These are phyloP conservation scores for Quercus variabilis DNA, from an alignment of 306 rosid species.

Conservation along the genomic window DNA sequence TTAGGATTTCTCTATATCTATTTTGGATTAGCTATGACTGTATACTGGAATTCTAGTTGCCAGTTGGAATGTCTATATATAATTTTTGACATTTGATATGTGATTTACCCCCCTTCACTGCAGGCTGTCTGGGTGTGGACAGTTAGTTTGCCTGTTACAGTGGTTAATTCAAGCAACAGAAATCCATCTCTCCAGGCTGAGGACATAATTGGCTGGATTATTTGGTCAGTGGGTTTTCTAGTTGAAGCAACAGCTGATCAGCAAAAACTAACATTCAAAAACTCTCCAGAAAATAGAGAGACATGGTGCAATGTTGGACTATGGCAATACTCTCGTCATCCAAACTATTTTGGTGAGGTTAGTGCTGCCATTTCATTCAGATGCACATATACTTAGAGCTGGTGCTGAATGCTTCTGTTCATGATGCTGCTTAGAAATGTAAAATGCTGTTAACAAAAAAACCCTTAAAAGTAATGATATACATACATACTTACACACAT, in stretches of 20 bases:
- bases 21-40: not conserved
- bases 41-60: not conserved
- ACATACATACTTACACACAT: too few relatives aligned
- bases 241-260: slow-evolving; percentile 87
- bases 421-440: not conserved
- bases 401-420: slow-evolving; percentile 1
- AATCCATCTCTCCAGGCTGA: slow-evolving; percentile 55
- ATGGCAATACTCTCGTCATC: slow-evolving; percentile 95
- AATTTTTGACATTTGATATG: slow-evolving; percentile 10
- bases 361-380: slow-evolving; percentile 28
- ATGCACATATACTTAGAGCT: slow-evolving; percentile 11
- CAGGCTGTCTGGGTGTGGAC: slow-evolving; percentile 99
- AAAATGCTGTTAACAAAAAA: not conserved
- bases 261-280: slow-evolving; percentile 70
- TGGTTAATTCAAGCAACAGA: slow-evolving; percentile 73
- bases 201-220: slow-evolving; percentile 81
- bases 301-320: slow-evolving; percentile 86
- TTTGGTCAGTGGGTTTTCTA: slow-evolving; percentile 72
- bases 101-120: slow-evolving; percentile 1
- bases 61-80: slow-evolving; percentile 3
- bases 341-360: slow-evolving; percentile 97
- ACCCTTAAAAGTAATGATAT: not conserved
- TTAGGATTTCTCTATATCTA: not conserved
- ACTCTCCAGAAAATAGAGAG: slow-evolving; percentile 59
- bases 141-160: slow-evolving; percentile 87